Conservation (phyloP, 345 rosid genomes). For the Turnera subulata region DNA sequence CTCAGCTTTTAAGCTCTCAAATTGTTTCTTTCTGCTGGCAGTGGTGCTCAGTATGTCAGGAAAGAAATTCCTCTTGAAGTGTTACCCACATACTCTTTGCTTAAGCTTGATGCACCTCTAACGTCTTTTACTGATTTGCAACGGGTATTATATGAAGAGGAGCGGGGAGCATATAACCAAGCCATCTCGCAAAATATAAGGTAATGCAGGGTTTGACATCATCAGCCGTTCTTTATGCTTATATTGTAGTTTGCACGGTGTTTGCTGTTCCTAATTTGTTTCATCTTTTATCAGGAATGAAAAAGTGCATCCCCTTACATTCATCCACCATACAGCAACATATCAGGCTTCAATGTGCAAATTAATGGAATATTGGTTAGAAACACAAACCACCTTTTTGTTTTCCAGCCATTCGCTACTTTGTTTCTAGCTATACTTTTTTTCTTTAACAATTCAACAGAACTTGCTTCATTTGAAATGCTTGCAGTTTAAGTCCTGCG, state of each 20-base stretch:
- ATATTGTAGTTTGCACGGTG: too few relatives aligned
- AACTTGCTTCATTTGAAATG: conserved; percentile 6
- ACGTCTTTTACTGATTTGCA: conserved; percentile 80
- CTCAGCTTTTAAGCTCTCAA: conserved; percentile 15
- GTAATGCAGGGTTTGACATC: conserved; percentile 28
- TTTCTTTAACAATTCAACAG: background rate
- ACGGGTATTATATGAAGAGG: conserved; percentile 81
- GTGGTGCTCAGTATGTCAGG: conserved; percentile 80
- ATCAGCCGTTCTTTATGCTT: conserved; percentile 3
- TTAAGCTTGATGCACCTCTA: conserved; percentile 72
- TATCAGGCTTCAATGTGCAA: conserved; percentile 98
- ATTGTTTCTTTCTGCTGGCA: conserved; percentile 33
- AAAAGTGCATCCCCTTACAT: conserved; percentile 82
- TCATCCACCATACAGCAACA: conserved; percentile 87
- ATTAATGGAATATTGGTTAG: conserved; percentile 92
- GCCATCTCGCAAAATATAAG: conserved; percentile 68
- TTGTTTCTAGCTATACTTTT: conserved; percentile 4
- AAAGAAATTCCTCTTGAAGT: conserved; percentile 88
- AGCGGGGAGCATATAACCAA: conserved; percentile 75
- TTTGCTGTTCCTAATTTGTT: conserved; percentile 17
- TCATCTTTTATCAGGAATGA: conserved; percentile 50
- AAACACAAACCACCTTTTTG: conserved; percentile 10
- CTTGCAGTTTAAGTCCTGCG: conserved; percentile 85
- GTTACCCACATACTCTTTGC: conserved; percentile 63
- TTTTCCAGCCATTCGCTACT: conserved; percentile 5